Evolutionary conservation across 1,139 yeast genomes (phyloP).

Genomic region (Lodderomyces orthopsilosis): DNA sequence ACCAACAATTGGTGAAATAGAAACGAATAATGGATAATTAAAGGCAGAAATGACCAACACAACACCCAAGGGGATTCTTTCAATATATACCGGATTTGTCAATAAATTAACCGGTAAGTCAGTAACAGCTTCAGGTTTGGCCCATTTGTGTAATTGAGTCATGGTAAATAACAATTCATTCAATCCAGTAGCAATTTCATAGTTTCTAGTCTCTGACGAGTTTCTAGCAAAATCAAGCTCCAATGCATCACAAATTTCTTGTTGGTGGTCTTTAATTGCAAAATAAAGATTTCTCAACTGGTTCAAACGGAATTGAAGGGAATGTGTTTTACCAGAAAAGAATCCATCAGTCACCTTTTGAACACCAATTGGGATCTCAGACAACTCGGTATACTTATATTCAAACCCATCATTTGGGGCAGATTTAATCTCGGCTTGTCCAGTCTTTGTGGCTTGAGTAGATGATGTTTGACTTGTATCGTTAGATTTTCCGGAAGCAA

Average conservation of each 20-base stretch:
- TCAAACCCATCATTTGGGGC: not conserved
- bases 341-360: constrained; percentile 41
- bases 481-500: constrained; percentile 1
- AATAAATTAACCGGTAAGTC: constrained; percentile 46
- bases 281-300: constrained; percentile 68
- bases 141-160: constrained; percentile 59
- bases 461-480: not conserved
- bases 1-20: constrained; percentile 66
- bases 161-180: constrained; percentile 61
- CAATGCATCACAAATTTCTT: constrained; percentile 57
- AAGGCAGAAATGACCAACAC: constrained; percentile 78
- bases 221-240: constrained; percentile 65
- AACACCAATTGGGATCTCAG: constrained; percentile 50
- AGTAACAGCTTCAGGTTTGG: constrained; percentile 47
- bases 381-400: constrained; percentile 41
- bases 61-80: constrained; percentile 71
- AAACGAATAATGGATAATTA: constrained; percentile 74
- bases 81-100: constrained; percentile 49
- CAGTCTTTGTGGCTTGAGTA: not conserved
- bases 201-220: constrained; percentile 53
- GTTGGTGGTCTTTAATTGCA: constrained; percentile 59
- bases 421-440: not conserved
- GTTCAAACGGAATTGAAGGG: constrained; percentile 55
- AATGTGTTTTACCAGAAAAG: constrained; percentile 48
- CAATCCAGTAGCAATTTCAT: constrained; percentile 50